These are phyloP conservation scores for Lactarius psammicola DNA, from an alignment of 768 basidiomycete genomes.

Conservation along the genomic window DNA sequence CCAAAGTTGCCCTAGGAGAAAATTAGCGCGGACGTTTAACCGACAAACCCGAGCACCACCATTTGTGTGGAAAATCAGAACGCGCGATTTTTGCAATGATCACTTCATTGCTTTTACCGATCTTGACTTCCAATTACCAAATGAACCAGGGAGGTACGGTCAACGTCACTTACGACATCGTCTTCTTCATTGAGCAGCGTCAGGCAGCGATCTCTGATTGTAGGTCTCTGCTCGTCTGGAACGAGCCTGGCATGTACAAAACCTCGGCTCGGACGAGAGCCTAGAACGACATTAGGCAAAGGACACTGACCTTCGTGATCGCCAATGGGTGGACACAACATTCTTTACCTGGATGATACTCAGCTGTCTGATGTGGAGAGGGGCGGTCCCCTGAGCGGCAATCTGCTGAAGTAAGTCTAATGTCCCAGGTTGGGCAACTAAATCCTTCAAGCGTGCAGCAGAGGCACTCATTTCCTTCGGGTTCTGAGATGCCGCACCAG, in stretches of 20 bases:
- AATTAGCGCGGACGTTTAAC: not conserved
- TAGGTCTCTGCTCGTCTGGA: constrained; percentile 60
- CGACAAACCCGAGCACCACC: constrained; percentile 44
- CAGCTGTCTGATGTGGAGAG: constrained; percentile 68
- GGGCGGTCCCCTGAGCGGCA: constrained; percentile 58
- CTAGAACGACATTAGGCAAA: constrained; percentile 2
- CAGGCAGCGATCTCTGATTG: constrained; percentile 65
- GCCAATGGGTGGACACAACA: constrained; percentile 69
- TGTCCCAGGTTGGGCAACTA: constrained; percentile 67
- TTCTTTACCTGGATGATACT: constrained; percentile 92
- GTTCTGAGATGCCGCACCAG: constrained; percentile 71
- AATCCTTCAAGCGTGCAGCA: constrained; percentile 60
- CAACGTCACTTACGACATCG: constrained; percentile 53
- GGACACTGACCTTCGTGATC: constrained; percentile 63
- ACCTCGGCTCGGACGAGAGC: not conserved
- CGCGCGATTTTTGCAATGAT: constrained; percentile 77
- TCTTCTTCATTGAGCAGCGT: constrained; percentile 74
- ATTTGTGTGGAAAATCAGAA: constrained; percentile 68
- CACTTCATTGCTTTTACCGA: constrained; percentile 73
- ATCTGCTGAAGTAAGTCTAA: constrained; percentile 73
- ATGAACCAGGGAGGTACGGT: constrained; percentile 15
- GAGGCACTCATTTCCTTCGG: constrained; percentile 48
- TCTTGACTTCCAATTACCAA: constrained; percentile 44
- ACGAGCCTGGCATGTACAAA: constrained; percentile 50
- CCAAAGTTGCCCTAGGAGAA: constrained; percentile 54